Base-by-base conservation (phyloP, 768 basidiomycete species). In the Termitomyces sp. region DNA sequence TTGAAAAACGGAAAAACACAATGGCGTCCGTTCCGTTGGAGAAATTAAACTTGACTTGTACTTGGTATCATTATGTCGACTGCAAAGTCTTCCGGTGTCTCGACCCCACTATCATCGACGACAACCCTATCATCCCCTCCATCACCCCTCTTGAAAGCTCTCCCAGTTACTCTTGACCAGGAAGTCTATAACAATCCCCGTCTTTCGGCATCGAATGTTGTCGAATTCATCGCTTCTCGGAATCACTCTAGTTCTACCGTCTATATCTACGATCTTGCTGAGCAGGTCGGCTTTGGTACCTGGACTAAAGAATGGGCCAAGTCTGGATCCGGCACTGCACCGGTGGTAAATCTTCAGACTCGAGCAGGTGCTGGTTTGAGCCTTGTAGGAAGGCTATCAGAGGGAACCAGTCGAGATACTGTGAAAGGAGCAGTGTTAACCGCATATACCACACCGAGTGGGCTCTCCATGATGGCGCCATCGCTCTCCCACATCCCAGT, bases 221-320 rank as follows among this genome's bases (percentile, higher is more conserved):
- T 93, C 54, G 91, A 94, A 74, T 83, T 79, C 60, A 72, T 91
- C 41, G 77, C 89, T 6, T 87, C 88, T 9, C 80, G 80, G 43
- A 62, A 75, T 2, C 70, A 73, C 8, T 70, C 78, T 30, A 89
- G 81, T 71, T 89, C 89, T 20, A 74, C 82, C 18, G 82, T 94
- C 58, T 91, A 92, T 69, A 71, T 92, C 46, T 94, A 91, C 67
- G 92, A 94, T 66, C 79, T 93, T 56, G 91, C 93, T 20, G 86
- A 89, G 64, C 89, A 93, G 67, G 81, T 80, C n/a, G 92, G 92
- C 36, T 89, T 94, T 67, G 92, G 92, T 20, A 77, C 80, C 0
- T 73, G 86, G 59, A 87, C 90, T 35, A 88, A 85, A 67, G 77
- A 82, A 52, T 89, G 87, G 87, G 73, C 82, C 3, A 70, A 78